Conservation (phyloP, 176 grass and related monocot genomes). For the Avena sativa region DNA sequence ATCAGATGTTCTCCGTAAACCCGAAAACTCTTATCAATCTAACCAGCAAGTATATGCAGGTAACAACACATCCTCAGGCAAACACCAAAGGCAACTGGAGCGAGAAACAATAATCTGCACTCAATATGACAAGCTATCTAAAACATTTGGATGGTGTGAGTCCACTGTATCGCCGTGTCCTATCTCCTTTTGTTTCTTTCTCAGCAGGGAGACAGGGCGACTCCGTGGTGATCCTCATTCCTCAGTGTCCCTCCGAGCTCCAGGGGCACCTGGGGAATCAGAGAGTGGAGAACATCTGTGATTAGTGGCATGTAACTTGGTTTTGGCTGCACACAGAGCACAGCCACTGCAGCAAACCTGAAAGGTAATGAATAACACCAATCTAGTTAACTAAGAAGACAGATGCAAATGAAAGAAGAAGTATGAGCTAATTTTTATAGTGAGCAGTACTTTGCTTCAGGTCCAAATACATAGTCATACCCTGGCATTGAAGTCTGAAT, state of each 20-base stretch:
- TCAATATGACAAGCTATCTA: constrained; percentile 40
- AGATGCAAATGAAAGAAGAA: not conserved
- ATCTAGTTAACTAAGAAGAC: no score
- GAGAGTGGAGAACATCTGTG: constrained; percentile 93
- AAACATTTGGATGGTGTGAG: constrained; percentile 26
- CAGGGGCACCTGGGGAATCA: constrained; percentile 80
- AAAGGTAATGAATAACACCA: not conserved
- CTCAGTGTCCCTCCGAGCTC: constrained; percentile 92
- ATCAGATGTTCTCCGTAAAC: constrained; percentile 6
- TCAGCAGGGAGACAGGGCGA: constrained; percentile 50
- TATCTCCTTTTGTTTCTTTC: constrained; percentile 3
- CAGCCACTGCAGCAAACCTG: constrained; percentile 85
- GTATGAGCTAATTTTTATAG: not conserved
- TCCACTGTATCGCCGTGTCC: not conserved
- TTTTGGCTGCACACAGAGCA: constrained; percentile 43
- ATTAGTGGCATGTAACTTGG: constrained; percentile 92
- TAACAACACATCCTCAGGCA: constrained; percentile 9
- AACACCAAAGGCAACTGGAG: constrained; percentile 39
- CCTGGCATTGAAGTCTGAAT: no score
- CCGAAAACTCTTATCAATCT: constrained; percentile 30
- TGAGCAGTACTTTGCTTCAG: constrained; percentile 69
- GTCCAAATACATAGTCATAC: constrained; percentile 45
- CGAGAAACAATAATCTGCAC: constrained; percentile 12
- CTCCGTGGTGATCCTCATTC: constrained; percentile 51
- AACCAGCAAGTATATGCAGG: constrained; percentile 14